Conservation (phyloP, 306 rosid species). For the Cucurbita ficifolia region DNA sequence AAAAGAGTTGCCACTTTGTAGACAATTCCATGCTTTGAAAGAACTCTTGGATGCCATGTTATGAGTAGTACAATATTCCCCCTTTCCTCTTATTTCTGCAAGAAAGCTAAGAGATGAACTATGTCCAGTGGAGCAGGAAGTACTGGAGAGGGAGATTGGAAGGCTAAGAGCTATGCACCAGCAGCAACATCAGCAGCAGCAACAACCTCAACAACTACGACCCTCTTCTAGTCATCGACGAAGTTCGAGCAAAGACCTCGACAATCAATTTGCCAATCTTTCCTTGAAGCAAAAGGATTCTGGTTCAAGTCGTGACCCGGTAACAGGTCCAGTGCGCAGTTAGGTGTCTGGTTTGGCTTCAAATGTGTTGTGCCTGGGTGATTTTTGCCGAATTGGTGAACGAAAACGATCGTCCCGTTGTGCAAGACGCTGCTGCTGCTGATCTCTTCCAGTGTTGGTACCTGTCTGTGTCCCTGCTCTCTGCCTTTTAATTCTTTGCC, state of each 20-base stretch:
- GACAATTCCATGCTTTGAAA: neutral
- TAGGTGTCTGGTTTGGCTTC: conserved; percentile 27
- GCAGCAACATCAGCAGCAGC: conserved; percentile 47
- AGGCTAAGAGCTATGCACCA: conserved; percentile 65
- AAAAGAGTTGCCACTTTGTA: neutral
- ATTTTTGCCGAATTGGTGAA: conserved; percentile 12
- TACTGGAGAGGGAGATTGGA: conserved; percentile 92
- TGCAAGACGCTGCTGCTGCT: conserved; percentile 5
- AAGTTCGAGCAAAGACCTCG: conserved; percentile 77
- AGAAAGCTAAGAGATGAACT: conserved; percentile 26
- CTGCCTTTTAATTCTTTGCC: conserved; percentile 1
- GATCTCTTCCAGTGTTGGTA: conserved; percentile 1
- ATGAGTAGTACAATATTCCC: neutral
- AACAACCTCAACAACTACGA: conserved; percentile 20
- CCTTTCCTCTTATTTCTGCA: neutral
- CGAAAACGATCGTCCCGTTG: neutral
- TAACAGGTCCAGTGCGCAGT: conserved; percentile 58
- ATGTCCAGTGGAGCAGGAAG: conserved; percentile 96
- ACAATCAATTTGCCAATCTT: conserved; percentile 76
- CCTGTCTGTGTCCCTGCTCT: neutral
- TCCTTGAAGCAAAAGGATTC: conserved; percentile 78
- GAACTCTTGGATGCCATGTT: neutral
- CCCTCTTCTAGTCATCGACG: conserved; percentile 78
- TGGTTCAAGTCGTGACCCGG: conserved; percentile 64
- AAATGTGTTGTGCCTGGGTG: conserved; percentile 24